Conservation (phyloP, 139 green algal genomes). For the Klebsormidium nitens region DNA sequence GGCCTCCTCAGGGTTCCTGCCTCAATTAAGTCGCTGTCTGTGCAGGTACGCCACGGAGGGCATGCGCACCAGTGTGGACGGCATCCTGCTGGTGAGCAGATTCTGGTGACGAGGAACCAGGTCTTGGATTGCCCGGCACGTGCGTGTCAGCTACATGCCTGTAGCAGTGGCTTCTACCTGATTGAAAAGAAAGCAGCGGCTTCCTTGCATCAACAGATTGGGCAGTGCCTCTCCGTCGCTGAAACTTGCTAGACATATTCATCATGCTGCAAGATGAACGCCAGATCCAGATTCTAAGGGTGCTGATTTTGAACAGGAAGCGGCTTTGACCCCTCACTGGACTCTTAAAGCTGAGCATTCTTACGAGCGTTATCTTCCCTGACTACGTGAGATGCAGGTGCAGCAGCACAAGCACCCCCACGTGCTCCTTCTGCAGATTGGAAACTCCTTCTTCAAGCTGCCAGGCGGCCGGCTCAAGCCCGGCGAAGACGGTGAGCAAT, state of each 20-base stretch:
- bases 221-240: not conserved
- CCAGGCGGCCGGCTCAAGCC: conserved; percentile 80
- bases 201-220: not conserved
- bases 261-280: too few relatives aligned
- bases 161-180: not conserved
- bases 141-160: not conserved
- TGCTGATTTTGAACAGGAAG: too few relatives aligned
- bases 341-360: not conserved
- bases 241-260: not conserved
- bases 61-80: conserved; percentile 75
- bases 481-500: conserved; percentile 77
- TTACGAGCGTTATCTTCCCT: not conserved
- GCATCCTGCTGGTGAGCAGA: conserved; percentile 64
- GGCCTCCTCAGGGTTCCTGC: too few relatives aligned
- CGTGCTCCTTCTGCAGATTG: conserved; percentile 82
- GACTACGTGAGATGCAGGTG: not conserved
- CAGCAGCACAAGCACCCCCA: conserved; percentile 90
- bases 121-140: not conserved
- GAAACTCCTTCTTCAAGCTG: conserved; percentile 72
- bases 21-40: too few relatives aligned
- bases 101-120: too few relatives aligned
- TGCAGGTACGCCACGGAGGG: conserved; percentile 54
- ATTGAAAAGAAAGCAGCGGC: not conserved
- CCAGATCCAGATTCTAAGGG: too few relatives aligned
- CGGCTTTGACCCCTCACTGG: not conserved